Conservation (phyloP, 2,329 filamentous ascomycete species). For the Fusarium scirpi region DNA sequence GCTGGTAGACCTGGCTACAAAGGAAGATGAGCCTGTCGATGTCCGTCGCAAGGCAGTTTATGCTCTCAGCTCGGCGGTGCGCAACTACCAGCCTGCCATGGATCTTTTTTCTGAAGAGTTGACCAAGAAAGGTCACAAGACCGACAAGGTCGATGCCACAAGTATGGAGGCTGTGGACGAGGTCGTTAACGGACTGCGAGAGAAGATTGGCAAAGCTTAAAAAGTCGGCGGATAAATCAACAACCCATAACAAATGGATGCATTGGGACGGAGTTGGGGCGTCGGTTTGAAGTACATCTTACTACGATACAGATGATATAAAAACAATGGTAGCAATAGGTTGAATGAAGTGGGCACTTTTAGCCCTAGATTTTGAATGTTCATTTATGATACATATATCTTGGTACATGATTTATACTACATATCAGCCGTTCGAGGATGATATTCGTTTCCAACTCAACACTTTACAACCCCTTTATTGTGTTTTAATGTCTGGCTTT, state of each 20-base stretch:
- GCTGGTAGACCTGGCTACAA: constrained; percentile 74
- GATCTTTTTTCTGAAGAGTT: constrained; percentile 74
- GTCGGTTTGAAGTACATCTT: constrained; percentile 28
- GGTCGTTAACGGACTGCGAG: constrained; percentile 76
- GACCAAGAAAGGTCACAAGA: constrained; percentile 65
- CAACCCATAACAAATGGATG: constrained; percentile 37
- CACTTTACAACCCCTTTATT: constrained; percentile 12
- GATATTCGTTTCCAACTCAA: constrained; percentile 22
- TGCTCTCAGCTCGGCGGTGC: constrained; percentile 84
- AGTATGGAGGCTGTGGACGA: constrained; percentile 90
- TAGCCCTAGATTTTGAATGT: constrained; percentile 34
- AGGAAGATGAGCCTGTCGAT: constrained; percentile 68
- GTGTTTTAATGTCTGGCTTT: constrained; percentile 64
- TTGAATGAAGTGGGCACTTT: constrained; percentile 31
- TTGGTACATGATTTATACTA: constrained; percentile 52
- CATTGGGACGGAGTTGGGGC: constrained; percentile 55
- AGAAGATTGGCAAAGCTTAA: constrained; percentile 57
- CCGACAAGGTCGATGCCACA: constrained; percentile 76
- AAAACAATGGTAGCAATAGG: constrained; percentile 19
- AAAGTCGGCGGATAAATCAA: constrained; percentile 2
- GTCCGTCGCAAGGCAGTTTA: constrained; percentile 90
- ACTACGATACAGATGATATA: constrained; percentile 14
- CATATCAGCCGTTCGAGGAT: constrained; percentile 43
- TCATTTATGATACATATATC: constrained; percentile 51
- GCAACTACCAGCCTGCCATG: constrained; percentile 90